These are phyloP conservation scores for Hanseniaspora lindneri DNA, from an alignment of 805 yeast genomes.

Conservation along the genomic window DNA sequence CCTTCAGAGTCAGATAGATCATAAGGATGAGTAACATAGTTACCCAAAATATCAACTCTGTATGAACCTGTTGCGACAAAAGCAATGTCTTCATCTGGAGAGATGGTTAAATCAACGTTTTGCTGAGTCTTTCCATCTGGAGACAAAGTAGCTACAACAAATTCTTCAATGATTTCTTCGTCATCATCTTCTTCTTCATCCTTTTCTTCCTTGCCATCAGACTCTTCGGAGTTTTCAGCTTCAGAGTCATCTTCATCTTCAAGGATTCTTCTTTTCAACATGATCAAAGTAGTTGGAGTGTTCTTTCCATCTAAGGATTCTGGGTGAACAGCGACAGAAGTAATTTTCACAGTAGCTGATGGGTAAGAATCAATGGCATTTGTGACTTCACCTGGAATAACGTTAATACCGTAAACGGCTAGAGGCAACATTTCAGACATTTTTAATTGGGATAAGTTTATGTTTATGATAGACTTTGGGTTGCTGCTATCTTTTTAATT, in stretches of 20 bases:
- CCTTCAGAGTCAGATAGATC: slow-evolving; percentile 34
- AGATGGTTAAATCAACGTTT: slow-evolving; percentile 75
- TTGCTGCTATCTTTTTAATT: no score
- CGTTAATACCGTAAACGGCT: slow-evolving; percentile 74
- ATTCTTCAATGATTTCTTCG: slow-evolving; percentile 66
- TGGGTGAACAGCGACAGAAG: slow-evolving; percentile 93
- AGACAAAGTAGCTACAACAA: slow-evolving; percentile 75
- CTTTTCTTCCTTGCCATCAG: slow-evolving; percentile 28
- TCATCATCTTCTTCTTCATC: slow-evolving; percentile 30
- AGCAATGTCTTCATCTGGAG: slow-evolving; percentile 86
- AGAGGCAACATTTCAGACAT: slow-evolving; percentile 73
- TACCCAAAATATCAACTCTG: slow-evolving; percentile 84
- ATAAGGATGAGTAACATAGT: slow-evolving; percentile 91
- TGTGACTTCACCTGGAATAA: slow-evolving; percentile 76
- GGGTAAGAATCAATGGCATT: slow-evolving; percentile 77
- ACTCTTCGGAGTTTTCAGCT: slow-evolving; percentile 26
- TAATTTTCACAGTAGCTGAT: slow-evolving; percentile 81
- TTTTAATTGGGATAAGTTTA: no score
- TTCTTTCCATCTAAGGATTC: slow-evolving; percentile 63
- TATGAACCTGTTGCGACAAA: slow-evolving; percentile 95
- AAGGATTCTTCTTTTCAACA: slow-evolving; percentile 56
- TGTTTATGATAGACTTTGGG: no score
- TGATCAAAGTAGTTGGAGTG: slow-evolving; percentile 80
- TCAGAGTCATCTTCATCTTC: slow-evolving; percentile 36
- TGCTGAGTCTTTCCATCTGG: slow-evolving; percentile 82